Percentiles rank a stretch among this genome's conserved stretches.
Evolutionary conservation across 257 asterid genomes (phyloP).

Genomic region (Salvia splendens): DNA sequence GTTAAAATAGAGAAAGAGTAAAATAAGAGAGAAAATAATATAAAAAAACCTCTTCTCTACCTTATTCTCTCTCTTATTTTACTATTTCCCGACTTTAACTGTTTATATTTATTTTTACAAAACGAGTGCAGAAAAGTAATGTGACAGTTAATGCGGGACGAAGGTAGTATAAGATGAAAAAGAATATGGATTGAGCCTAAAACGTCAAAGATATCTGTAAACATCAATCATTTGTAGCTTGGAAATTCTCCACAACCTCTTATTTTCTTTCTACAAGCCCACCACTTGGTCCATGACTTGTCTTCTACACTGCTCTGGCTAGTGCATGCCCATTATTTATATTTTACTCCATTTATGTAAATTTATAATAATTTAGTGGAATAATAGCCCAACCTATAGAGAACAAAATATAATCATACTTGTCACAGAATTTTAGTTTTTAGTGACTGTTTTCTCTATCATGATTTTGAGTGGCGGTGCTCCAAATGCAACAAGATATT

Average conservation of each 20-base stretch:
- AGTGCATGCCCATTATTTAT: conserved; percentile 7
- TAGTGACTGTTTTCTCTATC: background rate
- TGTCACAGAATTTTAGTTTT: background rate
- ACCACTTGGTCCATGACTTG: conserved; percentile 34
- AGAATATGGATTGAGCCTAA: conserved; percentile 49
- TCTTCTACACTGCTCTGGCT: conserved; percentile 35
- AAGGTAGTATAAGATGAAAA: conserved; percentile 23
- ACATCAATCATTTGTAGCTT: conserved; percentile 42
- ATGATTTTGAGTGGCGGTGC: background rate
- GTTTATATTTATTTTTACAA: no score
- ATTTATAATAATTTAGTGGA: background rate
- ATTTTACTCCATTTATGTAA: accelerated
- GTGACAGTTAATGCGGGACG: no score
- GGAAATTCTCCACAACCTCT: conserved; percentile 51
- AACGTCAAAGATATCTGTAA: conserved; percentile 45
- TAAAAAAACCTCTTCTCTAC: background rate
- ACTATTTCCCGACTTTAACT: no score
- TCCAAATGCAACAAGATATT: background rate
- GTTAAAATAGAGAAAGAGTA: no score
- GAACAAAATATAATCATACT: background rate
- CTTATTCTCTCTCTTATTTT: no score
- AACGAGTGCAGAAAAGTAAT: no score
- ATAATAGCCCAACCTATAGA: background rate
- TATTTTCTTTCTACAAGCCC: conserved; percentile 44
- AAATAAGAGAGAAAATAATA: no score